Base-by-base conservation (phyloP, 148 eudicot genomes). In the Hydrangea macrophylla region DNA sequence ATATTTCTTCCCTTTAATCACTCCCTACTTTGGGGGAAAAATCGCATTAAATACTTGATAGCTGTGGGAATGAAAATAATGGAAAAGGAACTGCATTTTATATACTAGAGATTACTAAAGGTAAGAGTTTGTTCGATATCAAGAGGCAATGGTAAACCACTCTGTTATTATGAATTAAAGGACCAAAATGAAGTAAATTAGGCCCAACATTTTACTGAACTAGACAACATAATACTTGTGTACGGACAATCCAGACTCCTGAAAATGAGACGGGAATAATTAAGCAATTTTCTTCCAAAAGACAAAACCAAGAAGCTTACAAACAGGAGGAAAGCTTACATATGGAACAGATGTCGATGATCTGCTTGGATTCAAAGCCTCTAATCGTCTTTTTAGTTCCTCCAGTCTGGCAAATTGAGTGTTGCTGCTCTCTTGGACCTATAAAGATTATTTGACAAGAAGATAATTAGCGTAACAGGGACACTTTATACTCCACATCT, bases 381-480 rank as follows among this genome's bases (percentile, higher is more conserved):
- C 96, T 53, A 93, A 60, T 64, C 96, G 84, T 68, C 92, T 83
- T 78, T 93, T 90, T 70, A 93, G 69, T 73, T 90, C 96, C 79
- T 88, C 98, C 30, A 90, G 81, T 76, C 98, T 85, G 69, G 85
- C 71, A 74, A 79, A 72, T 70, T 93, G 98, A 31, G 85, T 18
- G 62, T 74, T 85, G 35, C 82, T 86, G 69, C 98, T 92, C 77
- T 92, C 92, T 80, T 84, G 90, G 68, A 92, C 98, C 98, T 92
- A 69, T 27, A 60, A 57, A 70, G 58, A 28, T 37, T 22, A 57
- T 44, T 31, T 70, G 40, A 23, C 15, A 51, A 39, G 40, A 35
- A 53, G 42, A 73, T 30, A 62, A 50, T 28, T 25, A 28, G 8
- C 56, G 44, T 20, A n/a, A 24, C 24, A 68, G 25, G 0, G 45